Conservation (phyloP, 148 eudicot genomes). For the Persicaria tinctoria region DNA sequence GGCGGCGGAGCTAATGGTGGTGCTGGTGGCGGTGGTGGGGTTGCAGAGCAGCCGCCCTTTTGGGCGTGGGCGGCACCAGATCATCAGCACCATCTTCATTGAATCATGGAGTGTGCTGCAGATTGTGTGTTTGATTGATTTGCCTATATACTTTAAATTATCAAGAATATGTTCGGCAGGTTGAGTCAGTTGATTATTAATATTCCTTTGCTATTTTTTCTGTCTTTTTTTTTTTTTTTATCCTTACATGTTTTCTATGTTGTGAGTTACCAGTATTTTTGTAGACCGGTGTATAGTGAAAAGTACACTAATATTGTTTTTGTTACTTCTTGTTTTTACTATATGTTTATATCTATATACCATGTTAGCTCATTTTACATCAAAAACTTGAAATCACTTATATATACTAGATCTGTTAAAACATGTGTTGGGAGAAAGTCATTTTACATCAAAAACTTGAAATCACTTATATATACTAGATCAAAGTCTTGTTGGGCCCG, state of each 20-base stretch:
- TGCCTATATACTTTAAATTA: background rate
- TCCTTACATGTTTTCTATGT: background rate
- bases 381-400: no score
- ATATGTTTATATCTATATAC: background rate
- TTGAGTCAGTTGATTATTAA: background rate
- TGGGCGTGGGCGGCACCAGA: slow-evolving; percentile 44
- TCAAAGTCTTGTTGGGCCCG: no score
- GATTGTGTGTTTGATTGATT: background rate
- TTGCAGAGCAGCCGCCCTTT: slow-evolving; percentile 21
- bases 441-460: no score
- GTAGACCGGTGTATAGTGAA: slow-evolving; percentile 8
- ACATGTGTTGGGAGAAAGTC: no score
- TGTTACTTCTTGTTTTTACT: background rate
- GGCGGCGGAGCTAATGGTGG: slow-evolving; percentile 8
- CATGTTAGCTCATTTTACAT: background rate
- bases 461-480: no score
- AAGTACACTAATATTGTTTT: background rate
- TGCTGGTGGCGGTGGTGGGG: slow-evolving; percentile 1
- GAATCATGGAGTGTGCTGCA: background rate
- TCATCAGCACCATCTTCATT: slow-evolving; percentile 25
- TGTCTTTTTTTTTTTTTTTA: background rate
- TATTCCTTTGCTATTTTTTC: background rate
- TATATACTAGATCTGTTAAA: no score
- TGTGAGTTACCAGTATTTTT: background rate
- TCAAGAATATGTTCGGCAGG: background rate